Conservation (phyloP, 345 rosid genomes). For the Brassica nigra region DNA sequence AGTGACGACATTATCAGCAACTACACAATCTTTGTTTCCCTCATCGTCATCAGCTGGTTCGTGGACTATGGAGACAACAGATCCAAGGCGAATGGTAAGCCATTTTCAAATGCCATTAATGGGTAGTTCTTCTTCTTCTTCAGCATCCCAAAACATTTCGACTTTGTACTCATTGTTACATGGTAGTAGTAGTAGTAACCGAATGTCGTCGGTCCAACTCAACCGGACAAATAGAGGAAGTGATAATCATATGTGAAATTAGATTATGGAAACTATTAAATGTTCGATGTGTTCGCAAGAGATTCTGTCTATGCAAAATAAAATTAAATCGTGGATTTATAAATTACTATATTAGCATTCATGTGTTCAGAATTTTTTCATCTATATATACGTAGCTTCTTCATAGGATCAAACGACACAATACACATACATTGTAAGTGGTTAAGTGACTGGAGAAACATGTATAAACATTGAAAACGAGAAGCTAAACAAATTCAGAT, state of each 20-base stretch:
- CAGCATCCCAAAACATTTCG: slow-evolving; percentile 33
- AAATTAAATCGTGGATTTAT: neutral
- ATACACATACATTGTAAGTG: neutral
- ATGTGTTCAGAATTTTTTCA: slow-evolving; percentile 10
- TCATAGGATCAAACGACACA: slow-evolving; percentile 4
- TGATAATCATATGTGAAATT: slow-evolving; percentile 24
- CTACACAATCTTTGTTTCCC: slow-evolving; percentile 49
- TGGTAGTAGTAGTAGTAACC: slow-evolving; percentile 24
- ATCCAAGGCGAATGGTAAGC: slow-evolving; percentile 49
- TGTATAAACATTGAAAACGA: neutral
- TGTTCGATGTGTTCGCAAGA: slow-evolving; percentile 20
- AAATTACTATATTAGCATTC: neutral
- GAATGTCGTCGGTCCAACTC: slow-evolving; percentile 26
- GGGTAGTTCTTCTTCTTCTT: slow-evolving; percentile 42
- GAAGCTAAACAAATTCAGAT: slow-evolving; percentile 4
- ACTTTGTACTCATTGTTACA: slow-evolving; percentile 41
- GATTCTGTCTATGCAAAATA: neutral
- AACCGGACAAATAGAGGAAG: slow-evolving; percentile 32
- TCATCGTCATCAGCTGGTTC: slow-evolving; percentile 32
- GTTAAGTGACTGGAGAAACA: neutral
- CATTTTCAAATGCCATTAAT: slow-evolving; percentile 53
- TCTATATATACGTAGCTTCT: neutral
- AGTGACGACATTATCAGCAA: slow-evolving; percentile 25
- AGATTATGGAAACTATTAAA: slow-evolving; percentile 14
- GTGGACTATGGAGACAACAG: slow-evolving; percentile 32